phyloP scores from a whole-genome alignment of 352 stramenopile genomes.

The Phytophthora macrochlamydospora region DNA sequence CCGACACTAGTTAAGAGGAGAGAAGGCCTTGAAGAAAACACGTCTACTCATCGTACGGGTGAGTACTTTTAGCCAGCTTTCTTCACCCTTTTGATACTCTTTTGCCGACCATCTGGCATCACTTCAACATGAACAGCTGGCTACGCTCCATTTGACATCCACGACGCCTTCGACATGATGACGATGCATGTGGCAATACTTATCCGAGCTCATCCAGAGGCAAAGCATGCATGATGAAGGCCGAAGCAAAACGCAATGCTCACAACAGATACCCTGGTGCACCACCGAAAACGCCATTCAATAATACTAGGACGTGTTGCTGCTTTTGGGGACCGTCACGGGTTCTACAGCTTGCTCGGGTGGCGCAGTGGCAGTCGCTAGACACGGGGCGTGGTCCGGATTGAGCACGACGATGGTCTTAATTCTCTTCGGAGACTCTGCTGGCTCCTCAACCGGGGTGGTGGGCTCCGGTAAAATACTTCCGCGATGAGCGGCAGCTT shows the following conservation, averaged over 20 bases:
- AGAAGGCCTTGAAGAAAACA: no score
- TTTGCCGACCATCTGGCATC: neutral
- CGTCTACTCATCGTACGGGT: constrained; percentile 1
- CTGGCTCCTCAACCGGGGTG: neutral
- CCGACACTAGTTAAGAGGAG: neutral
- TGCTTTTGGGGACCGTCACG: constrained; percentile 11
- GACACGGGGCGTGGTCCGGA: constrained; percentile 38
- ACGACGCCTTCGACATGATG: no score
- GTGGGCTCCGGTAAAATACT: constrained; percentile 30
- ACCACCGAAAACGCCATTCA: neutral
- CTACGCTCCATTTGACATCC: neutral
- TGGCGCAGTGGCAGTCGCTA: constrained; percentile 34
- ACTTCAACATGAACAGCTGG: neutral
- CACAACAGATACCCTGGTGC: neutral
- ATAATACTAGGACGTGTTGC: constrained; percentile 8
- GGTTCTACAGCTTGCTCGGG: constrained; percentile 4
- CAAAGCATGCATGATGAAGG: neutral
- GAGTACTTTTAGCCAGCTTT: neutral
- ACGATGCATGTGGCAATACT: no score
- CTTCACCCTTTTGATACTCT: no score
- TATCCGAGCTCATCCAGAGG: no score
- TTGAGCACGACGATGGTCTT: constrained; percentile 55
- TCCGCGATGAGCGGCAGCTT: constrained; percentile 12
- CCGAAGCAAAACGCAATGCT: neutral
- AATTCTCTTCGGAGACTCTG: constrained; percentile 20